Conservation (phyloP, 2,329 filamentous ascomycete species). For the Diplodia intermedia region DNA sequence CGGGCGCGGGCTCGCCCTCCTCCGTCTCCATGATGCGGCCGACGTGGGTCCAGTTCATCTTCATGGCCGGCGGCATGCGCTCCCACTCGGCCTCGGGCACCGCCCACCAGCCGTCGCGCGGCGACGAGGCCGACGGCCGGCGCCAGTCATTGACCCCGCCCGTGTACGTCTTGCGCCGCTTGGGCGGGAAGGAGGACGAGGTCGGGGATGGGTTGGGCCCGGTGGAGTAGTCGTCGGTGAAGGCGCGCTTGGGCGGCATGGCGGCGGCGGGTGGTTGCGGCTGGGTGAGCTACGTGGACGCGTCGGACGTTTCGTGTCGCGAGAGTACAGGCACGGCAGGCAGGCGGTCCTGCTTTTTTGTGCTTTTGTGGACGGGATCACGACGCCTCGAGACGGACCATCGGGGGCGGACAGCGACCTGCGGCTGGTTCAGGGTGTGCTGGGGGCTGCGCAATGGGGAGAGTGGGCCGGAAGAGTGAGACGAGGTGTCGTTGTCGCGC, state of each 20-base stretch:
- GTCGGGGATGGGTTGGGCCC: not conserved
- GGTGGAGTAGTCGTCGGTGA: constrained; percentile 3
- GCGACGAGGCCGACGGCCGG: not conserved
- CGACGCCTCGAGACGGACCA: not conserved
- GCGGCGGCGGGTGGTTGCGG: not conserved
- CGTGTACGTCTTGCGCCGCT: constrained; percentile 11
- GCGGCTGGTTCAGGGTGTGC: not conserved
- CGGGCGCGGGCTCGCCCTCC: constrained; percentile 14
- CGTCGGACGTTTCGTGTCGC: not conserved
- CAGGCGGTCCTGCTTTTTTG: not conserved
- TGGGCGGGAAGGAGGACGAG: not conserved
- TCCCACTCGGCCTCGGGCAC: constrained; percentile 18
- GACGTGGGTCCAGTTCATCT: constrained; percentile 29
- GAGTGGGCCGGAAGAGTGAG: not conserved
- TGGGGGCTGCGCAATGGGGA: not conserved
- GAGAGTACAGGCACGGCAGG: not conserved
- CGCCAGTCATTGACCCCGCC: constrained; percentile 4
- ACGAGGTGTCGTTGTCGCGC: not conserved
- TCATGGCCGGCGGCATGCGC: constrained; percentile 9
- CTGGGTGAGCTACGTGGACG: not conserved
- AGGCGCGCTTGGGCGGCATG: constrained; percentile 19
- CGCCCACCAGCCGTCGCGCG: constrained; percentile 13
- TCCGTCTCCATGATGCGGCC: constrained; percentile 27
- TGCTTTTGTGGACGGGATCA: not conserved
- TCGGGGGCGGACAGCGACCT: not conserved